phyloP scores from a whole-genome alignment of 331 rosid genomes.

The Quercus phellos region DNA sequence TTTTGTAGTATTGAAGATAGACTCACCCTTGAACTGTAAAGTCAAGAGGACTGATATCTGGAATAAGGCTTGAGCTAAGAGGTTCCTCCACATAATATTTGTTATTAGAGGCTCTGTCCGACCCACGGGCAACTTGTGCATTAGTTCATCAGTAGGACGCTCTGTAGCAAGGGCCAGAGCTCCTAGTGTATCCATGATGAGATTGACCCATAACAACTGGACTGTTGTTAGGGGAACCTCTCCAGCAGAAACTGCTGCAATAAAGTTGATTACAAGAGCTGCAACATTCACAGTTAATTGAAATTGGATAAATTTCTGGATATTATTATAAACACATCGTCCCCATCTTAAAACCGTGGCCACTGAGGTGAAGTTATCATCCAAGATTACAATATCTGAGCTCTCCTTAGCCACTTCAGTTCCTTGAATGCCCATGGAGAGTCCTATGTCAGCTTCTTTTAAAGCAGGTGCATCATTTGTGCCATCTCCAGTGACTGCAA shows the following conservation, averaged over 20 bases:
- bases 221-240: slow-evolving; percentile 84
- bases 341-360: slow-evolving; percentile 85
- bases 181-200: slow-evolving; percentile 84
- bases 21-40: slow-evolving; percentile 45
- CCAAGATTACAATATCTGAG: slow-evolving; percentile 73
- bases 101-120: slow-evolving; percentile 74
- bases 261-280: slow-evolving; percentile 75
- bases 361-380: slow-evolving; percentile 73
- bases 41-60: slow-evolving; percentile 46
- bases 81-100: slow-evolving; percentile 79
- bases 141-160: slow-evolving; percentile 66
- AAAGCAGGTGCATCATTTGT: slow-evolving; percentile 84
- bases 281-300: slow-evolving; percentile 83
- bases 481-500: slow-evolving; percentile 87
- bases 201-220: slow-evolving; percentile 83
- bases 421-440: slow-evolving; percentile 87
- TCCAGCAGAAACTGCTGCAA: slow-evolving; percentile 83
- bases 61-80: slow-evolving; percentile 42
- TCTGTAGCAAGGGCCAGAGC: slow-evolving; percentile 90
- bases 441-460: slow-evolving; percentile 88
- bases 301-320: slow-evolving; percentile 84
- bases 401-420: slow-evolving; percentile 93
- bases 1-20: slow-evolving; percentile 27
- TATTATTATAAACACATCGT: slow-evolving; percentile 78
- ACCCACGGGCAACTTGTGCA: slow-evolving; percentile 65